Base-by-base conservation (phyloP, 352 stramenopile genomes). In the Phytophthora colocasiae region DNA sequence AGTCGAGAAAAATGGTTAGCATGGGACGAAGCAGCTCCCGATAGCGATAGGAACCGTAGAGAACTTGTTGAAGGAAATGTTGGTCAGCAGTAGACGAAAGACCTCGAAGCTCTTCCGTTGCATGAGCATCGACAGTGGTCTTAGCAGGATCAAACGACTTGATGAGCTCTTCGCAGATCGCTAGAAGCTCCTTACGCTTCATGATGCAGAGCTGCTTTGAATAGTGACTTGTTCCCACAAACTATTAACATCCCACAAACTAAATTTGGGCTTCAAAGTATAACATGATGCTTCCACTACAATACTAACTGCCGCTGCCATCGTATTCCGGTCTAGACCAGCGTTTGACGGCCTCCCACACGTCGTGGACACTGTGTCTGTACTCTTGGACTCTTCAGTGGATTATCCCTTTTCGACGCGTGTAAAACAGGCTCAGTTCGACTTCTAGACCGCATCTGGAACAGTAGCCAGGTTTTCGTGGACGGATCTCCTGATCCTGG, bases 1-100 rank as follows among this genome's bases (percentile, higher is more conserved):
- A 75, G 50, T 91, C 84, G 54, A 96, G 88, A 32, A 97, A 97
- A n/a, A 93, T 78, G 50, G 85, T 78, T 10, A 96, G 62, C 54
- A 93, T 68, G 15, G 85, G 70, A 49, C 90, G 91, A 15, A 97
- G 70, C 12, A 95, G 59, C 17, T 95, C 86, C 38, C 91, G 90
- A 75, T 95, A 97, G n/a, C 92, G 85, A 32, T 93, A 93, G 10
- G 81, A 93, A 17, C 91, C 91, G 63, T 97, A 98, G 19, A 98
- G 84, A 17, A 97, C 80, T 67, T 98, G 83, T 69, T 95, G 87
- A 6, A 96, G 60, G 57, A 97, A 96, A 15, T 85, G 61, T 1
- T 78, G 78, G 19, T 96, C 88, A 22, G 55, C 66, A 3, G 71
- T 48, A 14, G 66, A 75, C 3, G 71, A 56, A 11, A 62, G 44